These are phyloP conservation scores for Graphilbum sp. DNA, from an alignment of 2,329 filamentous ascomycete genomes.

Conservation along the genomic window DNA sequence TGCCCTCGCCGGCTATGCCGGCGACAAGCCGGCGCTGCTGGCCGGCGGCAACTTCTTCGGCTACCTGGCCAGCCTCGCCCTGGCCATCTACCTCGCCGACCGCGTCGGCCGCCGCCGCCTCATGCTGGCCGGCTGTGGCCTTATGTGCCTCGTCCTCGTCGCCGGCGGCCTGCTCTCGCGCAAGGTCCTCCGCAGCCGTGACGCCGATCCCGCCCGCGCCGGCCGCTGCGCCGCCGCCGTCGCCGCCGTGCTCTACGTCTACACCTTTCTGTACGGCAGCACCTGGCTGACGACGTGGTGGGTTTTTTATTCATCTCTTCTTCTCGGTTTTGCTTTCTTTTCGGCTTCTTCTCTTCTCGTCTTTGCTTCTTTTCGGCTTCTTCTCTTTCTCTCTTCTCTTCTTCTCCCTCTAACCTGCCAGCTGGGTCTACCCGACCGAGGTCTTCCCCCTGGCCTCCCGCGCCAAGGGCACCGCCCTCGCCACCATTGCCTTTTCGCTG, in stretches of 20 bases:
- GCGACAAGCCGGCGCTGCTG: not conserved
- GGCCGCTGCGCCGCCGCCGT: not conserved
- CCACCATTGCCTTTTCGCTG: not conserved
- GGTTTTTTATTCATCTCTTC: no score
- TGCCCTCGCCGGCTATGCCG: not conserved
- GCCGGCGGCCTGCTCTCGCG: not conserved
- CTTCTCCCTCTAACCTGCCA: not conserved
- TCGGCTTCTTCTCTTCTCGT: no score
- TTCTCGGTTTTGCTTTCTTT: no score
- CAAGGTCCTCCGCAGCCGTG: not conserved
- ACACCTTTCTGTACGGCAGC: not conserved
- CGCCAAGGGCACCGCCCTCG: not conserved
- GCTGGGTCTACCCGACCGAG: not conserved
- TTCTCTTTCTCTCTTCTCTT: not conserved
- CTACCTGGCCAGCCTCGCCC: not conserved
- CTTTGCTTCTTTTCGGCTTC: no score
- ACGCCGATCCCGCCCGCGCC: not conserved
- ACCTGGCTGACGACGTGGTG: not conserved
- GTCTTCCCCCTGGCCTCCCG: not conserved
- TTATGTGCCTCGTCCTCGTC: not conserved
- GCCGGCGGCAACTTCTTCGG: not conserved
- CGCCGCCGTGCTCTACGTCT: not conserved
- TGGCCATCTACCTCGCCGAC: not conserved
- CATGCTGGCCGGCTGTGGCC: not conserved
- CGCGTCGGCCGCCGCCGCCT: not conserved